Base-by-base conservation (phyloP, 2,329 filamentous ascomycete genomes). In the Colletotrichum cuscutae region DNA sequence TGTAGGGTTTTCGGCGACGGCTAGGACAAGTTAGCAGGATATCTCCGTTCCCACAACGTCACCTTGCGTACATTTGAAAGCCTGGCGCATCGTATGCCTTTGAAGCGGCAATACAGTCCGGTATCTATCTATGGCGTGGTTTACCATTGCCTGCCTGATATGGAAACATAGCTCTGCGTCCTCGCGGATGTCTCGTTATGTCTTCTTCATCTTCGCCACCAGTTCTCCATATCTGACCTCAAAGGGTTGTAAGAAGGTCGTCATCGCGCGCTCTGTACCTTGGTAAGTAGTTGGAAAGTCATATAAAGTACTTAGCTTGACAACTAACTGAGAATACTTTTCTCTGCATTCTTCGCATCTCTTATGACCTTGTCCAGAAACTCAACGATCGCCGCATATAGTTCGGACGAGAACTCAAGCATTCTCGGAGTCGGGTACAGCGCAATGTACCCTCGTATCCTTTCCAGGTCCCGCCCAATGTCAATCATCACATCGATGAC, bases 401-500 rank as follows among this genome's bases (percentile, higher is more conserved):
- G 64, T 60, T 76, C 74, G 35, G 76, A 72, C 7, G 75, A 75
- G n/a, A 79, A 76, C 57, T 79, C 76, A 11, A 78, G 65, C 75
- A 79, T 79, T n/a, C 77, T 64, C 1, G 72, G 70, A 2, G 76
- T 79, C 2, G 77, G 76, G 52, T 74, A 78, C 9, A 79, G 54
- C 11, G 73, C 73, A n/a, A 73, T 70, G 32, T 75, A 76, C 26
- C 75, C 63, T 35, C 77, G 74, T 42, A 79, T 74, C 1, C 77
- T 76, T 3, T 77, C 75, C 11, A 79, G 70, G 2, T 76, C 74
- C 13, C 76, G 70, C 6, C 77, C 78, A 37, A 79, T 77, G 15
- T 79, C 76, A 42, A 76, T 74, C 12, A 79, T 74, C 57, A 77
- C 75, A 61, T 79, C 78, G 12, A 77, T 75, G 12, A 79, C 69